Conservation (phyloP, 1,139 yeast species). For the Suhomyces bribrorum region DNA sequence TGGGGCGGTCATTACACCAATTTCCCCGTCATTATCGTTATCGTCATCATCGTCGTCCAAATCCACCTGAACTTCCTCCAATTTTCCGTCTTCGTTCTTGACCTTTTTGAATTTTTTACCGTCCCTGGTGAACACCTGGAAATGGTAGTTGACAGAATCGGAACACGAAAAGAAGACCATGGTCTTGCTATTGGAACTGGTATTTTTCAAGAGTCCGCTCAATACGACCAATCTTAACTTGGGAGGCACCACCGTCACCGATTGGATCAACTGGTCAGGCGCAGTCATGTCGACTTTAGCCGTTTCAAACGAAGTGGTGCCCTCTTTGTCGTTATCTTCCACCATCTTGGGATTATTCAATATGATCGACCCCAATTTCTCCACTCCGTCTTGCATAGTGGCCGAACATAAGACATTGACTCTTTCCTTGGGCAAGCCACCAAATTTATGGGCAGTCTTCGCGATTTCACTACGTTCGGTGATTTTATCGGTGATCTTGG, state of each 20-base stretch:
- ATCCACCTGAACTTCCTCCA: conserved; percentile 19
- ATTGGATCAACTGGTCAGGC: conserved; percentile 88
- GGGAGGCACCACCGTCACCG: conserved; percentile 81
- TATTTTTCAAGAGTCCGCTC: conserved; percentile 60
- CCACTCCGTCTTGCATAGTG: conserved; percentile 79
- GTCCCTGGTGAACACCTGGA: conserved; percentile 63
- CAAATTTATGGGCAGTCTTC: conserved; percentile 42
- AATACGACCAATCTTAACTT: conserved; percentile 83
- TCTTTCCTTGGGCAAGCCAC: conserved; percentile 65
- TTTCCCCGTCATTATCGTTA: conserved; percentile 26
- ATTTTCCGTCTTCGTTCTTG: conserved; percentile 28
- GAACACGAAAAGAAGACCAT: conserved; percentile 92
- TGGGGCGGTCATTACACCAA: conserved; percentile 56
- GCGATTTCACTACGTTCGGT: conserved; percentile 45
- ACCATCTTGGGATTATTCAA: conserved; percentile 72
- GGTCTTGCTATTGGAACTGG: conserved; percentile 49
- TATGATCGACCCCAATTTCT: conserved; percentile 76
- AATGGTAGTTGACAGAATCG: conserved; percentile 93
- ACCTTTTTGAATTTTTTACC: conserved; percentile 45
- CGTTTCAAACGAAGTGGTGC: conserved; percentile 43
- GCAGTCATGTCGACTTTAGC: conserved; percentile 50
- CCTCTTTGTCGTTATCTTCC: conserved; percentile 23
- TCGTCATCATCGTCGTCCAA: conserved; percentile 20
- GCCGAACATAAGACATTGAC: conserved; percentile 91
- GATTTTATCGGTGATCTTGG: conserved; percentile 66